Evolutionary conservation across 164 flowering plant species (phyloP).

Genomic region (Stephania cephalantha): DNA sequence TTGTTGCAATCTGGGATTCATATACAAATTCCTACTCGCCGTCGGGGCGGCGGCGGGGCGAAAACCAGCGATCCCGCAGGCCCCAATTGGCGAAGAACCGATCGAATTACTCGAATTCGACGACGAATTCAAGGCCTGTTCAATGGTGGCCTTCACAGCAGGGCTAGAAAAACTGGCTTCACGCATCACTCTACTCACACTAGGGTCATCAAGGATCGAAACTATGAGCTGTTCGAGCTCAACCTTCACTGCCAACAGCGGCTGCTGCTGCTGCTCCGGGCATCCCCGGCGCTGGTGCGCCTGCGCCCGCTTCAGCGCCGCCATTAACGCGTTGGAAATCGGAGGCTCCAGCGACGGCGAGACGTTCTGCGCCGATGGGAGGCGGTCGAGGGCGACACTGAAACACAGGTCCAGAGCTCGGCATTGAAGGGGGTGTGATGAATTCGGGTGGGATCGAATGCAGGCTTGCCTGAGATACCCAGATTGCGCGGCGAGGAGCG

Average conservation of each 20-base stretch:
- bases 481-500: conserved; percentile 69
- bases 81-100: not conserved
- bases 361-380: conserved; percentile 58
- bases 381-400: conserved; percentile 90
- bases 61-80: conserved; percentile 27
- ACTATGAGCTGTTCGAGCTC: conserved; percentile 92
- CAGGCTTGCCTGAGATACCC: conserved; percentile 89
- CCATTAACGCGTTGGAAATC: conserved; percentile 88
- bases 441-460: conserved; percentile 89
- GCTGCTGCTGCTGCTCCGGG: conserved; percentile 98
- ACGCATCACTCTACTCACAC: conserved; percentile 93
- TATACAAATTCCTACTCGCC: conserved; percentile 44
- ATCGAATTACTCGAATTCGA: conserved; percentile 20
- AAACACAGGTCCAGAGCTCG: conserved; percentile 97
- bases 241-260: conserved; percentile 86
- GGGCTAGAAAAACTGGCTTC: conserved; percentile 98
- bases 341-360: conserved; percentile 71
- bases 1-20: conserved; percentile 58
- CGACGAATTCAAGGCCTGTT: conserved; percentile 50
- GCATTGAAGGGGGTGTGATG: conserved; percentile 97
- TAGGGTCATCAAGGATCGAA: conserved; percentile 90
- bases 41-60: conserved; percentile 20
- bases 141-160: conserved; percentile 87
- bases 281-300: conserved; percentile 97
- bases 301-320: conserved; percentile 94